Evolutionary conservation across 768 basidiomycete species (phyloP), one percentile per base, ranked within the genome.

Genomic region (Lyophyllum atratum): DNA sequence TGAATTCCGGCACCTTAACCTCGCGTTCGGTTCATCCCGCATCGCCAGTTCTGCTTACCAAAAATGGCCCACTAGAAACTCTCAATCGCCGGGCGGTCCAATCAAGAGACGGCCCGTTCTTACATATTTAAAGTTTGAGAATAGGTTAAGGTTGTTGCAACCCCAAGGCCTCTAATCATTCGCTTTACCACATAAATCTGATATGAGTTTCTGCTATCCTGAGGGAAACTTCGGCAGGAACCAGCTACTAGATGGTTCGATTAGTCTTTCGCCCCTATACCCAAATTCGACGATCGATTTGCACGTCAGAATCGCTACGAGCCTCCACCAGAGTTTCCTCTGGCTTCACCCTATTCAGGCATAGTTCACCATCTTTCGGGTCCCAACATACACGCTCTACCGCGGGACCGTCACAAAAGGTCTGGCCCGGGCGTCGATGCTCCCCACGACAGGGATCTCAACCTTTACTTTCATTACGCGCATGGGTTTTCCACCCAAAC

Each of bases 251-350:
- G 34, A 37, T 37, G 88, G 88, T 89, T 90, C 87, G 87, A 92
- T 91, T 90, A 88, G 89, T 91, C 90, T 91, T 91, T 91, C 86
- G 85, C 89, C 90, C 89, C 89, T 90, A 91, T 90, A 90, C 89
- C 87, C 89, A 90, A 89, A 87, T 91, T 89, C 80, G 86, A 90
- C 89, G 85, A 91, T 90, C 86, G 88, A 91, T 91, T 91, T 92
- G 90, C 90, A 91, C 86, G 87, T 90, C 90, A 92, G 90, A 90
- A 92, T 87, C 85, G 88, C 90, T 91, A 88, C 86, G 85, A 89
- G 86, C 89, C 87, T 90, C 89, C 89, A 91, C 87, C 89, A 90
- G 89, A 89, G 90, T 92, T 91, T 91, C 88, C 90, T 88, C 89
- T 91, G 89, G 88, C 89, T 90, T 89, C 85, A 81, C 87, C 87